Evolutionary conservation across 208 protist genomes (phyloP).

Genomic region (Vickermania ingenoplastis): DNA sequence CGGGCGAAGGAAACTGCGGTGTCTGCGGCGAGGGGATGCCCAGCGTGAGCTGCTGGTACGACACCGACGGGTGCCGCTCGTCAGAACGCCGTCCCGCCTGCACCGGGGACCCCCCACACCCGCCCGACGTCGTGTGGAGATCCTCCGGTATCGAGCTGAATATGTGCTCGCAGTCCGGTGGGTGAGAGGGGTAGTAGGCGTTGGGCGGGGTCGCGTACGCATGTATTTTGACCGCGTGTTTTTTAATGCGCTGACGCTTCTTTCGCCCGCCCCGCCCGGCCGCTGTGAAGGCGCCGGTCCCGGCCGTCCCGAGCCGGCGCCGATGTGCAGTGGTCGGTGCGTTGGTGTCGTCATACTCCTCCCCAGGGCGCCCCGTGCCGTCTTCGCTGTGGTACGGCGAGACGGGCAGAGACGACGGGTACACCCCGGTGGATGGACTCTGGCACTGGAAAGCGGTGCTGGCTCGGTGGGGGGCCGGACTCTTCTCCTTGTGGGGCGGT

Average conservation of each 20-base stretch:
- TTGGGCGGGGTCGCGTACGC: not conserved
- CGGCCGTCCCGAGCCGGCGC: not conserved
- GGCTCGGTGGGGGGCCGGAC: no score
- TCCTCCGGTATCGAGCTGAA: no score
- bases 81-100: no score
- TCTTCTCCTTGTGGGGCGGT: no score
- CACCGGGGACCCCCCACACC: no score
- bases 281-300: no score
- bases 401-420: not conserved
- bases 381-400: not conserved
- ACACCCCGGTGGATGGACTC: not conserved
- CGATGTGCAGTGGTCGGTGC: not conserved
- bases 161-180: no score
- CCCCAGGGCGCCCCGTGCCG: no score
- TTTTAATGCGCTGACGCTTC: not conserved
- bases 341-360: not conserved
- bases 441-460: not conserved
- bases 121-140: no score
- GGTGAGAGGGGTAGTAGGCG: not conserved
- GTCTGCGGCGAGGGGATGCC: not conserved
- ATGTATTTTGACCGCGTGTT: not conserved
- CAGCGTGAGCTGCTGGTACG: not conserved
- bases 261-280: not conserved
- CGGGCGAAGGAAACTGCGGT: not conserved
- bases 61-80: no score